These are phyloP conservation scores for Malassezia sympodialis DNA, from an alignment of 1,284 basidiomycete genomes.

Conservation along the genomic window DNA sequence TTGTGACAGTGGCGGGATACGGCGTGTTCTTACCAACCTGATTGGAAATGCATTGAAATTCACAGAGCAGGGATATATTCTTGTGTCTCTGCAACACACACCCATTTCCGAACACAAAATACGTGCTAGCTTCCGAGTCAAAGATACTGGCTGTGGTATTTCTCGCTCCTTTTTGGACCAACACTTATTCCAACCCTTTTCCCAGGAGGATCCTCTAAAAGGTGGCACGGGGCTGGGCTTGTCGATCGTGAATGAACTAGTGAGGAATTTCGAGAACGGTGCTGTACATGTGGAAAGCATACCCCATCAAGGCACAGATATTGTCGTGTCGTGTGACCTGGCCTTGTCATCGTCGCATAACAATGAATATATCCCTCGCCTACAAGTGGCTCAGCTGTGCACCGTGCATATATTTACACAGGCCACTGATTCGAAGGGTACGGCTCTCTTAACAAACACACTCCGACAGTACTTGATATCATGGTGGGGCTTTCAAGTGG, in stretches of 20 bases:
- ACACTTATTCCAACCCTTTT: constrained; percentile 92
- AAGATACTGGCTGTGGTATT: constrained; percentile 72
- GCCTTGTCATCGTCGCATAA: not conserved
- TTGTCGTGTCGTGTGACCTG: constrained; percentile 76
- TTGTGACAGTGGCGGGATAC: constrained; percentile 83
- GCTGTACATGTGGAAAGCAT: constrained; percentile 75
- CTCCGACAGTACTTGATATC: constrained; percentile 55
- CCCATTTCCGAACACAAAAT: constrained; percentile 56
- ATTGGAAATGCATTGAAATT: constrained; percentile 89
- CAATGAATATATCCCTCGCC: constrained; percentile 49
- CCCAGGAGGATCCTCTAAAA: constrained; percentile 74
- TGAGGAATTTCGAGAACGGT: constrained; percentile 75
- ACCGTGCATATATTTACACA: constrained; percentile 67
- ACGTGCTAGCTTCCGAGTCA: constrained; percentile 51
- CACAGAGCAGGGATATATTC: constrained; percentile 73
- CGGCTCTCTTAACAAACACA: not conserved
- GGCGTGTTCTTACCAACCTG: constrained; percentile 85
- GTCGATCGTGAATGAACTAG: constrained; percentile 87
- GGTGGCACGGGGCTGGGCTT: constrained; percentile 91
- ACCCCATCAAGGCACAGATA: constrained; percentile 83
- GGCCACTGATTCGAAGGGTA: not conserved
- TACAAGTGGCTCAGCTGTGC: constrained; percentile 51
- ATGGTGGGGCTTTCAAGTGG: constrained; percentile 66
- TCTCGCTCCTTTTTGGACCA: constrained; percentile 54
- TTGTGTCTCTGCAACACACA: constrained; percentile 61